These are phyloP conservation scores for Tolypocladium ophioglossoides DNA, from an alignment of 2,329 filamentous ascomycete species.

Conservation along the genomic window DNA sequence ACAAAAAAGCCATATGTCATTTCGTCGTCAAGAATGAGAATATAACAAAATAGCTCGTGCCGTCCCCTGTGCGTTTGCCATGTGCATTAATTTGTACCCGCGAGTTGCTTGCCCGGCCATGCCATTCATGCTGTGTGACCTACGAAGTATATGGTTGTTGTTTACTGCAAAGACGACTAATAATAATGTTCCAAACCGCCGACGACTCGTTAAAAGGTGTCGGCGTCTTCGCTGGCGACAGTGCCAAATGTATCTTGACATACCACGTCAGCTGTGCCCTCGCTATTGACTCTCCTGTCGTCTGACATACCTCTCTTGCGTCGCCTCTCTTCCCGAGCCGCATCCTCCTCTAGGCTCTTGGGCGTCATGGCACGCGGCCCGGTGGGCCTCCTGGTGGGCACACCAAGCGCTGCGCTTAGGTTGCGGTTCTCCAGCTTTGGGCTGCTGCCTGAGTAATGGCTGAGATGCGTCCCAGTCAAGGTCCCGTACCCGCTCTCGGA, in stretches of 20 bases:
- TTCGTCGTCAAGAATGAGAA: slow-evolving; percentile 8
- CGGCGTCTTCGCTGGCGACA: slow-evolving; percentile 21
- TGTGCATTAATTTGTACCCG: background rate
- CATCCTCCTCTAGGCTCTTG: slow-evolving; percentile 37
- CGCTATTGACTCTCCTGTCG: background rate
- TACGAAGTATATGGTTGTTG: background rate
- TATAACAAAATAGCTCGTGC: slow-evolving; percentile 2
- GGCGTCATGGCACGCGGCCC: slow-evolving; percentile 53
- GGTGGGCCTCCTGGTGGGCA: slow-evolving; percentile 43
- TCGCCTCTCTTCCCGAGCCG: slow-evolving; percentile 34
- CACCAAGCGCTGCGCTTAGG: slow-evolving; percentile 40
- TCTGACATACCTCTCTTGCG: slow-evolving; percentile 45
- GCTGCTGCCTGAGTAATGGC: slow-evolving; percentile 44
- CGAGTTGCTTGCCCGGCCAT: background rate
- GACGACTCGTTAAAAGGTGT: slow-evolving; percentile 21
- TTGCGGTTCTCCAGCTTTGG: slow-evolving; percentile 48
- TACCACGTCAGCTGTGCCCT: background rate
- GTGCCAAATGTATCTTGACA: slow-evolving; percentile 24
- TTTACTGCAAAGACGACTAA: background rate
- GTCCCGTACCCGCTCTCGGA: slow-evolving; percentile 45
- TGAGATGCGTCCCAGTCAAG: slow-evolving; percentile 33
- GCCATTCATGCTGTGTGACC: background rate
- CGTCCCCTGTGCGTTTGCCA: background rate
- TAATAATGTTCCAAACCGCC: background rate
- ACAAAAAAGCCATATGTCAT: slow-evolving; percentile 9